Evolutionary conservation across 2,329 filamentous ascomycete species (phyloP).

Genomic region (Cryphonectria nitschkei): DNA sequence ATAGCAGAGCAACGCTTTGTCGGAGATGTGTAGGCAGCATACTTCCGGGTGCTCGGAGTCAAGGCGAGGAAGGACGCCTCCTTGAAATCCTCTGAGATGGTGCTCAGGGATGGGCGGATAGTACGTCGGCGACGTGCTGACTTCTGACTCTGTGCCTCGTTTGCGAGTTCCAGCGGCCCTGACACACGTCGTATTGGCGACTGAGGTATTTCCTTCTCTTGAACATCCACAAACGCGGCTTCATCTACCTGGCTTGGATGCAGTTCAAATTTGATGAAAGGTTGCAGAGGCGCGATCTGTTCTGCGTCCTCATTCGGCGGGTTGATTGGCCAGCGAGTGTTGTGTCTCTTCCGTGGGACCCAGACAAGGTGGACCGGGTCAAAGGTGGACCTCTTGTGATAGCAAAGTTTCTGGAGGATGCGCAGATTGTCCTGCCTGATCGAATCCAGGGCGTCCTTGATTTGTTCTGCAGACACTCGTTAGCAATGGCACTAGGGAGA

Average conservation of each 20-base stretch:
- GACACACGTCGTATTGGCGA: neutral
- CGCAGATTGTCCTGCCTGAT: slow-evolving; percentile 23
- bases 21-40: slow-evolving; percentile 11
- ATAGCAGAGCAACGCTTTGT: slow-evolving; percentile 10
- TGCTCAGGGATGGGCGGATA: slow-evolving; percentile 14
- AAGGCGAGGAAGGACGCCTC: neutral
- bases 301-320: slow-evolving; percentile 25
- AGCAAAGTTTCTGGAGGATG: neutral
- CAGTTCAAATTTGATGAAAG: slow-evolving; percentile 32
- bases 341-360: slow-evolving; percentile 40
- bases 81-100: slow-evolving; percentile 19
- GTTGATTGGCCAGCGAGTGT: slow-evolving; percentile 38
- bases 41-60: neutral
- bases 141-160: neutral
- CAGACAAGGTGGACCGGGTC: slow-evolving; percentile 29
- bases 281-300: slow-evolving; percentile 33
- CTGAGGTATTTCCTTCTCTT: slow-evolving; percentile 20
- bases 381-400: slow-evolving; percentile 3
- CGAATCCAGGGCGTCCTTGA: slow-evolving; percentile 17
- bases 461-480: slow-evolving; percentile 9
- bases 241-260: slow-evolving; percentile 20
- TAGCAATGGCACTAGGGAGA: neutral
- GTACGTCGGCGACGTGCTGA: slow-evolving; percentile 7
- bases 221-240: neutral
- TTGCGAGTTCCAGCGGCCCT: neutral